Evolutionary conservation across 257 asterid genomes (phyloP), one percentile per base, ranked within the genome.

Genomic region (Przewalskia tangutica): DNA sequence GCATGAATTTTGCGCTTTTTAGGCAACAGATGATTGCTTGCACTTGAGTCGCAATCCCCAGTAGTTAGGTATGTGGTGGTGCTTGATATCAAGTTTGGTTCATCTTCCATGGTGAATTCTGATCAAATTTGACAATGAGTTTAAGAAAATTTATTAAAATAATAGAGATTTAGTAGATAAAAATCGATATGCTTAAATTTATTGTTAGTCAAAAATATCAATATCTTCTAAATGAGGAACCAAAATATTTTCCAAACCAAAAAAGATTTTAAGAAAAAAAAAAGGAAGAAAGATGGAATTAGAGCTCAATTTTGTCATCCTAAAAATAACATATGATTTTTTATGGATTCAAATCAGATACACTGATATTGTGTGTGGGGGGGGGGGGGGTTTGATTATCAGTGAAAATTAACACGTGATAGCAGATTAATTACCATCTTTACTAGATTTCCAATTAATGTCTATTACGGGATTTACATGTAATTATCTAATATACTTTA

Each of bases 11-110:
- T 27, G 0, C 88, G 75, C 83, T 84, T 83, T 56, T 23, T 32
- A 1, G 34, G 84, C 55, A 78, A 3, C 16, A 59, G 58, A 51
- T 63, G 38, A 76, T 75, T 77, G 71, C 68, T 42, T 7, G 86
- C 85, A 82, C 58, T 84, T 77, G 87, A 87, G 78, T 88, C 90
- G 4, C 86, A 85, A 18, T 86, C 89, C 4, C 82, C 85, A 6
- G 36, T 83, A 3, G 53, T 62, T 10, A 4, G 32, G 17, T 71
- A 65, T 65, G 89, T 82, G 2, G 82, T 82, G 18, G 79, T 77
- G 20, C 77, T 81, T 16, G 90, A 85, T 34, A 66, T 81, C 59
- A 81, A 70, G 34, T 84, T 84, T 10, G 40, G 10, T 44, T 55
- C 75, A 20, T 81, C 92, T 77, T 86, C 89, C 97, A 89, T 89